A percentile compares a stretch with the other conserved stretches of the same genome.
Conservation (phyloP, 768 basidiomycete genomes). For the Amanita pallidorosea region DNA sequence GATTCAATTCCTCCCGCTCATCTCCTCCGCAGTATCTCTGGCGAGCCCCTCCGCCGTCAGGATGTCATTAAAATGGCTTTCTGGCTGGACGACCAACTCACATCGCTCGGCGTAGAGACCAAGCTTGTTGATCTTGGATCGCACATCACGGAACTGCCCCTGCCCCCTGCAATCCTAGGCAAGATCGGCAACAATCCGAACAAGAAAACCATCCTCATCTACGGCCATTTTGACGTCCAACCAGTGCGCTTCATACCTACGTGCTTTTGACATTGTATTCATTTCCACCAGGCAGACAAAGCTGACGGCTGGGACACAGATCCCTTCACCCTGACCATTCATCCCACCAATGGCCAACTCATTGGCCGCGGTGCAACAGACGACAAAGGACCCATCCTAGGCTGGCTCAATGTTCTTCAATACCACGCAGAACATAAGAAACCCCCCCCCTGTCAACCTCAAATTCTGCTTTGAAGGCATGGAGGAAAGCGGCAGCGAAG, state of each 20-base stretch:
- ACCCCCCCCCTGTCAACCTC: constrained; percentile 80
- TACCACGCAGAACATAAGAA: constrained; percentile 61
- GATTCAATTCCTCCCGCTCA: background rate
- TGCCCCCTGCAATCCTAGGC: constrained; percentile 82
- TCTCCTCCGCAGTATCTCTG: constrained; percentile 44
- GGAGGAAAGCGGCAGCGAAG: constrained; percentile 92
- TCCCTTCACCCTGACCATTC: constrained; percentile 62
- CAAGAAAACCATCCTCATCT: constrained; percentile 91
- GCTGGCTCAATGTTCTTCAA: constrained; percentile 85
- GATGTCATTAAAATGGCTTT: constrained; percentile 82
- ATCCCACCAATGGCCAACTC: constrained; percentile 39
- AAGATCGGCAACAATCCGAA: constrained; percentile 69
- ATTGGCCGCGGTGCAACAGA: constrained; percentile 84
- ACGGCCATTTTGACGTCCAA: constrained; percentile 95
- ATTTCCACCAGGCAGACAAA: constrained; percentile 23
- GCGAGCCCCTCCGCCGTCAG: constrained; percentile 57
- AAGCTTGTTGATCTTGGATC: constrained; percentile 66
- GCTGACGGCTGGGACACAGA: constrained; percentile 84
- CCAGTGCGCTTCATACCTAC: constrained; percentile 40
- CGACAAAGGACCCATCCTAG: constrained; percentile 85
- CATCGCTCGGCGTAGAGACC: constrained; percentile 69
- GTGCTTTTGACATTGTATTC: background rate
- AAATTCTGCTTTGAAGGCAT: constrained; percentile 93
- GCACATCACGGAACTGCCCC: constrained; percentile 49
- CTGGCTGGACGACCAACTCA: constrained; percentile 69